These are phyloP conservation scores for Coniosporium tulheliwenetii DNA, from an alignment of 2,329 filamentous ascomycete species.

Conservation along the genomic window DNA sequence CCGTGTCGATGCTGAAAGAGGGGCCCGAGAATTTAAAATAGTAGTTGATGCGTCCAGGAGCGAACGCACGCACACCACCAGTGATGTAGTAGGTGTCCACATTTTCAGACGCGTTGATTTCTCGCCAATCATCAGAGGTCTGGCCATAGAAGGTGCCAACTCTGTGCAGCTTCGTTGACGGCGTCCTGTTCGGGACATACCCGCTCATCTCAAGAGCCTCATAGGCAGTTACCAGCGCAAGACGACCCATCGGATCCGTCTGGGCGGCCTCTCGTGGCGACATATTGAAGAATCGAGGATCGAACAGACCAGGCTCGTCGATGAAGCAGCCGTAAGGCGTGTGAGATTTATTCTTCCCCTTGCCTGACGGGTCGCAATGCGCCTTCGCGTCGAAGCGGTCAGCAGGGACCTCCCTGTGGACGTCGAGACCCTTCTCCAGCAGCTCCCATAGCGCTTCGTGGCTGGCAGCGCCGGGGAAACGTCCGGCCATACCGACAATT, in stretches of 20 bases:
- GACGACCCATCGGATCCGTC: constrained; percentile 67
- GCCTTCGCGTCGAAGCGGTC: constrained; percentile 61
- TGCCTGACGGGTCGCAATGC: constrained; percentile 56
- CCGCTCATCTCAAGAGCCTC: constrained; percentile 72
- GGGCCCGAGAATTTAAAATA: constrained; percentile 64
- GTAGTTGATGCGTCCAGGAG: constrained; percentile 54
- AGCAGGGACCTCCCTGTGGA: constrained; percentile 49
- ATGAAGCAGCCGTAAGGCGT: constrained; percentile 65
- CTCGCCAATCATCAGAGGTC: constrained; percentile 62
- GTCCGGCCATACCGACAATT: constrained; percentile 69
- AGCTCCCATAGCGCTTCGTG: constrained; percentile 62
- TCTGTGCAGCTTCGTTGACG: constrained; percentile 46
- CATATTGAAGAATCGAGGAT: constrained; percentile 80
- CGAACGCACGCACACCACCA: constrained; percentile 45
- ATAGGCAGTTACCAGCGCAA: constrained; percentile 62
- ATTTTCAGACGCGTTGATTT: constrained; percentile 57
- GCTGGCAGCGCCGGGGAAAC: constrained; percentile 58
- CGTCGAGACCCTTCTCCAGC: constrained; percentile 58
- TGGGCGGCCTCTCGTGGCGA: constrained; percentile 66
- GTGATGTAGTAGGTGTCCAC: constrained; percentile 56
- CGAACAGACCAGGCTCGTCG: constrained; percentile 61
- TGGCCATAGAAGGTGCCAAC: constrained; percentile 64
- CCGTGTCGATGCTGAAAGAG: constrained; percentile 60
- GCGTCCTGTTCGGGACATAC: constrained; percentile 56
- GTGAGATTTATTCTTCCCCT: constrained; percentile 60